These are phyloP conservation scores for Avena sativa DNA, from an alignment of 176 grass and related monocot species.

Conservation along the genomic window DNA sequence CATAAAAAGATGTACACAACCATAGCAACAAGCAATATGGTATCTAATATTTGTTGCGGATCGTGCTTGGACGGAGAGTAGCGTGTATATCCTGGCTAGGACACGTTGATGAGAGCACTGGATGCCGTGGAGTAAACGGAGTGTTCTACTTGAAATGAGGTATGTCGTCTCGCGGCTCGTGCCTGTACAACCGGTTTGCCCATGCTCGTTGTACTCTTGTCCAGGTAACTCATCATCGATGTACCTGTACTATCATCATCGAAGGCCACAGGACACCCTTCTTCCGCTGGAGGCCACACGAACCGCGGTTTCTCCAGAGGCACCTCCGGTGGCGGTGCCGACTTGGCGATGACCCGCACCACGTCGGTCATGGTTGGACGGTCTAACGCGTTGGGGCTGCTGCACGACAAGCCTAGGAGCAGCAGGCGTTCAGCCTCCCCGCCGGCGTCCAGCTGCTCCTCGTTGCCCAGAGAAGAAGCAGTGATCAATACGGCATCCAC, in stretches of 20 bases:
- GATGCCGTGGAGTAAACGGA: too few relatives aligned
- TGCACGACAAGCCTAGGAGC: background rate
- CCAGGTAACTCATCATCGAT: too few relatives aligned
- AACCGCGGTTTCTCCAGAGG: background rate
- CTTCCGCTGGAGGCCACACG: background rate
- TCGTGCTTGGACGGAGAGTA: too few relatives aligned
- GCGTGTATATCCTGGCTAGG: too few relatives aligned
- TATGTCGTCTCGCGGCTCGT: too few relatives aligned
- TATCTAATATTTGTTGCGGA: too few relatives aligned
- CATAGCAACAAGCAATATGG: too few relatives aligned
- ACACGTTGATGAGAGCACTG: too few relatives aligned
- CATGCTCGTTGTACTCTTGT: too few relatives aligned
- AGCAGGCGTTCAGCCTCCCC: background rate
- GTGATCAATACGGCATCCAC: background rate
- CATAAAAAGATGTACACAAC: too few relatives aligned
- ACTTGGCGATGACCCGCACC: background rate
- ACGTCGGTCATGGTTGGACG: conserved; percentile 19
- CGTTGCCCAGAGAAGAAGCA: background rate
- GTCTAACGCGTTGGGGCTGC: background rate
- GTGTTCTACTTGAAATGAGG: too few relatives aligned
- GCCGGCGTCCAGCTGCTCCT: rapidly evolving
- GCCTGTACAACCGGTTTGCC: too few relatives aligned
- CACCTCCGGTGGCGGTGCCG: background rate
- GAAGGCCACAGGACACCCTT: background rate
- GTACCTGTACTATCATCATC: background rate